Percentiles rank a stretch among this genome's conserved stretches.
Evolutionary conservation across 352 stramenopile genomes (phyloP).

Genomic region (Globisporangium ultimum): DNA sequence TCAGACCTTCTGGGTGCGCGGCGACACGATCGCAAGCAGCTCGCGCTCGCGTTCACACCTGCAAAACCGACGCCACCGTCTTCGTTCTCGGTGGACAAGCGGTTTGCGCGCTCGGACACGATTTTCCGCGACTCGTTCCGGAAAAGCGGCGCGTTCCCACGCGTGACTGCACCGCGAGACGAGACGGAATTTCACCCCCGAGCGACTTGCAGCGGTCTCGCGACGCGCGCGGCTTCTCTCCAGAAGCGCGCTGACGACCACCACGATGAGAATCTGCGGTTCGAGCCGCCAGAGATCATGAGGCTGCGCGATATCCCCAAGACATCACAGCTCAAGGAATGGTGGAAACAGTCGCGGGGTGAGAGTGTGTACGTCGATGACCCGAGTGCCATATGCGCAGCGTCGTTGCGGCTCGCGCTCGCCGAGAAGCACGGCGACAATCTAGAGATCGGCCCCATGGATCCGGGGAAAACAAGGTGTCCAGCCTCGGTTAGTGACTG

Average conservation of each 20-base stretch:
- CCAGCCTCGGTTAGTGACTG: constrained; percentile 20
- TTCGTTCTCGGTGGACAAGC: constrained; percentile 9
- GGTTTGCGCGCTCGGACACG: constrained; percentile 41
- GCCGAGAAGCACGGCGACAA: constrained; percentile 13
- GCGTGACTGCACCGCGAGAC: constrained; percentile 15
- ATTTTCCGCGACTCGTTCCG: constrained; percentile 49
- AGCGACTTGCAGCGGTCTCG: constrained; percentile 27
- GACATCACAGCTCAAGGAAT: constrained; percentile 31
- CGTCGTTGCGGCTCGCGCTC: constrained; percentile 49
- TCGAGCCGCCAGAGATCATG: constrained; percentile 53
- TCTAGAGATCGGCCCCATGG: constrained; percentile 29
- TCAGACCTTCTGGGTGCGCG: constrained; percentile 45
- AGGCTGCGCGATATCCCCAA: constrained; percentile 50
- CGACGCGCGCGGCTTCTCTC: constrained; percentile 37
- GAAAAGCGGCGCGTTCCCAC: constrained; percentile 43
- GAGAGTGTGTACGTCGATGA: constrained; percentile 53
- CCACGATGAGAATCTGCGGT: constrained; percentile 39
- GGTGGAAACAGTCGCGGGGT: constrained; percentile 44
- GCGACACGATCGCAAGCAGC: constrained; percentile 31
- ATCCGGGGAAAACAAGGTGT: constrained; percentile 43
- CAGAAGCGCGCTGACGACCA: constrained; percentile 26
- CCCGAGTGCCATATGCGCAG: constrained; percentile 29
- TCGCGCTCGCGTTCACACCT: constrained; percentile 25
- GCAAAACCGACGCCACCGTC: neutral
- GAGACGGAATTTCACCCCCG: constrained; percentile 28